Conservation (phyloP, 2,329 filamentous ascomycete species). For the Ascochyta fabae region DNA sequence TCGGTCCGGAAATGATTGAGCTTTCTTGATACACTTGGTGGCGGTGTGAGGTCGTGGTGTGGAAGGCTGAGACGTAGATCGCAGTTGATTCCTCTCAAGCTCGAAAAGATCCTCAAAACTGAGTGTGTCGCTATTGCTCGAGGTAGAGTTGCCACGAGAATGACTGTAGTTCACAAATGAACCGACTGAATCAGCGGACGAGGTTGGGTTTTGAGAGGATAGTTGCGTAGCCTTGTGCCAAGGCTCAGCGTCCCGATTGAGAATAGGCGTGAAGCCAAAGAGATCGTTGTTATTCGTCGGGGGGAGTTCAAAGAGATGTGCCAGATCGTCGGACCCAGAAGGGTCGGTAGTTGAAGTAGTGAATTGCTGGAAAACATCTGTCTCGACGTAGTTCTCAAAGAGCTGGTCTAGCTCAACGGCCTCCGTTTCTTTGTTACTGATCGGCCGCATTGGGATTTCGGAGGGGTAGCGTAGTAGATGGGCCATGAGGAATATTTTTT, state of each 20-base stretch:
- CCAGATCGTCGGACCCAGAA: slow-evolving; percentile 57
- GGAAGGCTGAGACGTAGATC: slow-evolving; percentile 41
- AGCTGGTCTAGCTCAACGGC: slow-evolving; percentile 66
- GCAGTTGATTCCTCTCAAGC: slow-evolving; percentile 33
- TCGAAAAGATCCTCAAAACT: slow-evolving; percentile 42
- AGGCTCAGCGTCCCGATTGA: slow-evolving; percentile 57
- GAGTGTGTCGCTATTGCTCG: slow-evolving; percentile 43
- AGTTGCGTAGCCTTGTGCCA: slow-evolving; percentile 62
- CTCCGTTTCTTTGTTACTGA: slow-evolving; percentile 59
- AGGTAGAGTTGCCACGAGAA: slow-evolving; percentile 38
- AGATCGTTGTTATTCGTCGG: slow-evolving; percentile 59
- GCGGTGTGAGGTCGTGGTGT: slow-evolving; percentile 35
- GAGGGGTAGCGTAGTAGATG: slow-evolving; percentile 35
- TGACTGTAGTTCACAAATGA: slow-evolving; percentile 42
- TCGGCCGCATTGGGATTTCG: slow-evolving; percentile 52
- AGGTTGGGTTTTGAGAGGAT: slow-evolving; percentile 58
- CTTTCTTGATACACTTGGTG: slow-evolving; percentile 33
- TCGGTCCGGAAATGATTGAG: slow-evolving; percentile 31
- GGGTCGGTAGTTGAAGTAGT: slow-evolving; percentile 57
- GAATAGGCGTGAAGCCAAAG: slow-evolving; percentile 55
- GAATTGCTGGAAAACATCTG: slow-evolving; percentile 58
- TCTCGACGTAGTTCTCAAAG: slow-evolving; percentile 69
- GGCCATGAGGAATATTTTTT: slow-evolving; percentile 36
- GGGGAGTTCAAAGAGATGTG: slow-evolving; percentile 60
- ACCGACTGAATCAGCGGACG: slow-evolving; percentile 33